Base-by-base conservation (phyloP, 495 filamentous ascomycete genomes). In the Filosporella fistucella region DNA sequence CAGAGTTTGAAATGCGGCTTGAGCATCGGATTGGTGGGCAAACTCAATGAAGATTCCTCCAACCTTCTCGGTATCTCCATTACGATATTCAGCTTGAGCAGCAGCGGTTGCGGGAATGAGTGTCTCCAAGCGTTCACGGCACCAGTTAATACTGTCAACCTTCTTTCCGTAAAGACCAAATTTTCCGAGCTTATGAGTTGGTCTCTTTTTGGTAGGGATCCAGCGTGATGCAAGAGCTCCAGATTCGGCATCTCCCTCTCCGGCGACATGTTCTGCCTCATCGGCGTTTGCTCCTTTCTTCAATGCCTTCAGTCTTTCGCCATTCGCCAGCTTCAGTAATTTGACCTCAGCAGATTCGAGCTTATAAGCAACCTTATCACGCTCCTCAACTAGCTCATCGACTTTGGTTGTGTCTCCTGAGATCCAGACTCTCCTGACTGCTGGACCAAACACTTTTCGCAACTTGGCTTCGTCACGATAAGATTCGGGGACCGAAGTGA, bases 141-240 rank as follows among this genome's bases (percentile, higher is more conserved):
- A 87, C 88, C 91, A 97, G 61, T 95, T 84, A 71, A 96, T 95
- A 0, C 88, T 88, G 65, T 96, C 90, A 24, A 95, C 89, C 74
- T 97, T 97, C 66, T 91, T 81, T 48, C 93, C 93, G 51, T 95
- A 75, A 18, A 83, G 63, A n/a, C 76, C 76, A 33, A 95, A 65
- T 36, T 72, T 67, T 55, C 89, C 95, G 45, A 88, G 70, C 28
- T 81, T 81, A 63, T 97, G 93, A 5, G 88, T 88, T 4, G 93
- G 93, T 44, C 94, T 78, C 57, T 96, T 77, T 67, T 90, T 89
- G 18, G 76, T 67, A 26, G 83, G 74, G 39, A 96, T 67, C 80
- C 86, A 94, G 45, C 84, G 84, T 13, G 87, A 82, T 26, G 90
- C 89, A 45, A 54, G 32, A 37, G 81, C 85, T 38, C 89, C 90